These are phyloP conservation scores for Byssoonygena ceratinophila DNA, from an alignment of 2,329 filamentous ascomycete genomes.

Conservation along the genomic window DNA sequence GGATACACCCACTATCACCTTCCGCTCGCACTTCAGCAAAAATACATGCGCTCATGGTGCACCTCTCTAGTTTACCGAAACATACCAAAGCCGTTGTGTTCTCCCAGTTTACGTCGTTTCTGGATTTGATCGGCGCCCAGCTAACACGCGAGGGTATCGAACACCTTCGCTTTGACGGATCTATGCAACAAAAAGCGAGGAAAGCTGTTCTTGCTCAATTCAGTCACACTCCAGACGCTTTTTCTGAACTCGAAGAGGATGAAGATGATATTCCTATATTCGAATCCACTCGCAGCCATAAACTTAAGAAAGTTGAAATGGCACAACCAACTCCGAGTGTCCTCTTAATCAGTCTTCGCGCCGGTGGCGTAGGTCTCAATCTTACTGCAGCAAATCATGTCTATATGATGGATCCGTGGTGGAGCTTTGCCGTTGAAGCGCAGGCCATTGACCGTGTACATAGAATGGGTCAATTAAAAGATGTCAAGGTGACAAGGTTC, in stretches of 20 bases:
- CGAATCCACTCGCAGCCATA: not conserved
- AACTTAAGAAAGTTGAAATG: constrained; percentile 15
- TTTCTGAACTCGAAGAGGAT: constrained; percentile 28
- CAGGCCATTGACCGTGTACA: constrained; percentile 97
- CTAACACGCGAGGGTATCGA: constrained; percentile 60
- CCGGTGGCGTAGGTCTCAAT: constrained; percentile 89
- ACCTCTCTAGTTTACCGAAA: constrained; percentile 62
- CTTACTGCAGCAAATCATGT: constrained; percentile 79
- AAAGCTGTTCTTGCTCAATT: constrained; percentile 70
- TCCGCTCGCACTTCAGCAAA: constrained; percentile 61
- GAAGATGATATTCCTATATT: constrained; percentile 23
- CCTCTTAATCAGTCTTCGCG: constrained; percentile 71
- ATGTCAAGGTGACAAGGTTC: constrained; percentile 79
- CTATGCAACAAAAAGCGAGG: constrained; percentile 75
- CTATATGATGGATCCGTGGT: constrained; percentile 99
- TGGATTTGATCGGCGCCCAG: constrained; percentile 79
- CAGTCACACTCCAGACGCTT: constrained; percentile 35
- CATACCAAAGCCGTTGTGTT: constrained; percentile 83
- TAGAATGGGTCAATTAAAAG: constrained; percentile 82
- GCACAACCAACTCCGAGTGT: constrained; percentile 37
- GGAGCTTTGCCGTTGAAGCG: constrained; percentile 92
- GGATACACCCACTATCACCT: constrained; percentile 53
- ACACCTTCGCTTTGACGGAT: constrained; percentile 81
- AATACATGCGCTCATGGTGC: constrained; percentile 64
- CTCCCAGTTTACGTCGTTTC: constrained; percentile 93